These are phyloP conservation scores for Mycena rosella DNA, from an alignment of 768 basidiomycete species.

Conservation along the genomic window DNA sequence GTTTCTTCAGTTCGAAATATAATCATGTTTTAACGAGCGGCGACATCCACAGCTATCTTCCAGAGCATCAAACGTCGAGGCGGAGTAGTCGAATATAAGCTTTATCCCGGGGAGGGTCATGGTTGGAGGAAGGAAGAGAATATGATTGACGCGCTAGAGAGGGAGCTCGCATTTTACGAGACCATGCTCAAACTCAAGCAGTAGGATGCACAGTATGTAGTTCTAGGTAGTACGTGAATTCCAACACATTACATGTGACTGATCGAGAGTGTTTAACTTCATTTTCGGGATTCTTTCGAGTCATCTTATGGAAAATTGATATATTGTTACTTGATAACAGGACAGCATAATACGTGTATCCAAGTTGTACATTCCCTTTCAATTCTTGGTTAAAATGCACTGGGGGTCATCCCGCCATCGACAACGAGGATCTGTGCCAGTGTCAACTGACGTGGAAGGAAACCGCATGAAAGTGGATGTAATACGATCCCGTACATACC, in stretches of 20 bases:
- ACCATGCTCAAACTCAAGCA: slow-evolving; percentile 40
- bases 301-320: no score
- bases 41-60: slow-evolving; percentile 55
- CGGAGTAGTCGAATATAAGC: slow-evolving; percentile 58
- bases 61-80: slow-evolving; percentile 54
- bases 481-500: slow-evolving; percentile 47
- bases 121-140: slow-evolving; percentile 61
- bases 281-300: no score
- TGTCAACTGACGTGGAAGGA: background rate
- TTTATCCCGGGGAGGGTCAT: slow-evolving; percentile 67
- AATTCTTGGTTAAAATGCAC: slow-evolving; percentile 55
- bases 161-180: slow-evolving; percentile 58
- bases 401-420: slow-evolving; percentile 60
- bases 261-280: no score
- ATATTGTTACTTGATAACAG: no score
- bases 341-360: no score
- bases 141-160: slow-evolving; percentile 56
- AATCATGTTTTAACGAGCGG: slow-evolving; percentile 58
- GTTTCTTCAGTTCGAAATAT: background rate
- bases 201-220: no score
- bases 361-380: no score
- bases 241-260: no score
- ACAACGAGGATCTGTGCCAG: slow-evolving; percentile 57
- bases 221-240: no score
- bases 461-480: no score